phyloP scores from a whole-genome alignment of 306 rosid species.

The Abrus precatorius region DNA sequence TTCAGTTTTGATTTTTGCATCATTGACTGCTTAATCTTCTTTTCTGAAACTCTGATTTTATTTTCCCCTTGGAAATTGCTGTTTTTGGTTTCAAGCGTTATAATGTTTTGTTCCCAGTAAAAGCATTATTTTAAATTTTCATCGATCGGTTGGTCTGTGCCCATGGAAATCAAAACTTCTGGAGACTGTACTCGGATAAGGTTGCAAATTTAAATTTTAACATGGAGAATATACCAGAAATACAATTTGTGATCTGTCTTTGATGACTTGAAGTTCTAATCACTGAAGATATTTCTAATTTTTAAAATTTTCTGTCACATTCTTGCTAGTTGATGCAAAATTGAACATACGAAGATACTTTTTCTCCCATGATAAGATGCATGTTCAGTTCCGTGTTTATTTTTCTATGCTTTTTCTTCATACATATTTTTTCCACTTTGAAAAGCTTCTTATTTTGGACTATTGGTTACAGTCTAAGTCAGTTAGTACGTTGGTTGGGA shows the following conservation, averaged over 20 bases:
- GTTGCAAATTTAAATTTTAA: constrained; percentile 34
- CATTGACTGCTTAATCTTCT: constrained; percentile 31
- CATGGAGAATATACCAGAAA: constrained; percentile 25
- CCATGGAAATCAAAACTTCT: constrained; percentile 30
- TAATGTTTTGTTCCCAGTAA: constrained; percentile 5
- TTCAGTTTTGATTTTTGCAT: constrained; percentile 8
- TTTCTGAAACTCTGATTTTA: constrained; percentile 18
- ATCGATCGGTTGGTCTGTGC: constrained; percentile 19
- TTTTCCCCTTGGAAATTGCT: background rate
- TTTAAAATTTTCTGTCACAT: background rate
- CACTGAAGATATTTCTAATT: constrained; percentile 8
- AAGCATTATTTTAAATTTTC: background rate
- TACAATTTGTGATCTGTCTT: constrained; percentile 19
- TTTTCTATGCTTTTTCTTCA: constrained; percentile 16
- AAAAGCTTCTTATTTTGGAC: constrained; percentile 44
- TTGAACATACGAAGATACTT: background rate
- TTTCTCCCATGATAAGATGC: background rate
- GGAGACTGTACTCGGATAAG: constrained; percentile 13
- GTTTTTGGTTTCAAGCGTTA: background rate
- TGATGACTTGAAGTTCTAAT: constrained; percentile 16
- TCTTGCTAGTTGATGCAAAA: constrained; percentile 18
- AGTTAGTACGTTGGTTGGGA: constrained; percentile 96
- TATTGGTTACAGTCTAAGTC: constrained; percentile 78
- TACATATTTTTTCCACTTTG: background rate
- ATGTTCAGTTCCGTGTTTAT: constrained; percentile 35